These are phyloP conservation scores for Chlorella sp. DNA, from an alignment of 139 green algal genomes.

Conservation along the genomic window DNA sequence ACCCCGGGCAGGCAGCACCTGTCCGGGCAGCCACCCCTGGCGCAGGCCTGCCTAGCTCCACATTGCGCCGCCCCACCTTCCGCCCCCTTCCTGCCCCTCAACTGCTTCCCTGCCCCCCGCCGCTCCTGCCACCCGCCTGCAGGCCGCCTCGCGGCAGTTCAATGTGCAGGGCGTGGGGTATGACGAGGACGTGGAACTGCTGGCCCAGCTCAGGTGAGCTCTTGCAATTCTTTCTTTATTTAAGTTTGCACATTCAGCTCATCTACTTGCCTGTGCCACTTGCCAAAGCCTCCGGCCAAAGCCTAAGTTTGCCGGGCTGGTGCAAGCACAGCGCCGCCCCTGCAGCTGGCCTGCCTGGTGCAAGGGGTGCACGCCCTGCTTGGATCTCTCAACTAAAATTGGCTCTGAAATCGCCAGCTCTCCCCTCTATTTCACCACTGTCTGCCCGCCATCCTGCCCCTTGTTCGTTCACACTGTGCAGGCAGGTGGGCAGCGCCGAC, in stretches of 20 bases:
- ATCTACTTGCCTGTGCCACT: too few relatives aligned
- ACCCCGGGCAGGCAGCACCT: background rate
- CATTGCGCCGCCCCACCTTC: too few relatives aligned
- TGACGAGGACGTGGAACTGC: background rate
- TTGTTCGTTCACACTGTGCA: background rate
- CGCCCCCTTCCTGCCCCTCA: too few relatives aligned
- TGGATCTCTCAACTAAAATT: too few relatives aligned
- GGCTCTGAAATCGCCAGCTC: too few relatives aligned
- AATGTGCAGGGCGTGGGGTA: background rate
- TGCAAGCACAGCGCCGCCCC: background rate
- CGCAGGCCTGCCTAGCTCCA: background rate
- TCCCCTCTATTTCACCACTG: background rate
- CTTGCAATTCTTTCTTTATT: too few relatives aligned
- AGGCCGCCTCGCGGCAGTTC: background rate
- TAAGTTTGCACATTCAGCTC: background rate
- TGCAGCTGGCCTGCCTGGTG: background rate
- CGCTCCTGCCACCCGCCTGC: background rate
- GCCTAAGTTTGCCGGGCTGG: background rate
- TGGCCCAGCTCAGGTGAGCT: constrained; percentile 9
- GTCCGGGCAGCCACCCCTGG: too few relatives aligned
- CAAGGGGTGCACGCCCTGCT: too few relatives aligned
- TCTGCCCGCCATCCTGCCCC: background rate
- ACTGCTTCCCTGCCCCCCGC: background rate
- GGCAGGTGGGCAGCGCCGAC: background rate
- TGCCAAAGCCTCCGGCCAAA: too few relatives aligned